A percentile compares a stretch with the other conserved stretches of the same genome.
Conservation (phyloP, 2,329 filamentous ascomycete species). For the Aspergillus neoniger region DNA sequence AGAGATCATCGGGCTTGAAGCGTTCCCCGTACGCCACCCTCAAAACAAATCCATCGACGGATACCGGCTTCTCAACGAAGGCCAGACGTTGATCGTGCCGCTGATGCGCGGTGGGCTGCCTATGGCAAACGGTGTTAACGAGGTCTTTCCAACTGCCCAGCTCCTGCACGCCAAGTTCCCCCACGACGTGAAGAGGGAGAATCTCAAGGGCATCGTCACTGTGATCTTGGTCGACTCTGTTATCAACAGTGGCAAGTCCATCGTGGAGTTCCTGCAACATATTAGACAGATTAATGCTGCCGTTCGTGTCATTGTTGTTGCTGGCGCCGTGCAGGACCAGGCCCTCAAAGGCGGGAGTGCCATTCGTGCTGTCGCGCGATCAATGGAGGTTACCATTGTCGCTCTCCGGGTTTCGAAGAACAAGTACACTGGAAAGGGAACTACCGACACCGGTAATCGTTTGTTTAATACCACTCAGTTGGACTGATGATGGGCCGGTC, state of each 20-base stretch:
- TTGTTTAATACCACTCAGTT: slow-evolving; percentile 55
- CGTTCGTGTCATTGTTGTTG: slow-evolving; percentile 56
- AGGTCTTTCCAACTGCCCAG: slow-evolving; percentile 54
- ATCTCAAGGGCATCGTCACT: slow-evolving; percentile 44
- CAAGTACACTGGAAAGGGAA: slow-evolving; percentile 55
- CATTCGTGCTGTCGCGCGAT: slow-evolving; percentile 10
- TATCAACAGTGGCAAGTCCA: slow-evolving; percentile 58
- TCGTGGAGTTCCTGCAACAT: slow-evolving; percentile 52
- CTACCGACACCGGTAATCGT: slow-evolving; percentile 61
- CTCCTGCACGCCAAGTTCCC: slow-evolving; percentile 52
- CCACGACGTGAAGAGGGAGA: slow-evolving; percentile 46
- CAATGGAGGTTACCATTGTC: slow-evolving; percentile 44
- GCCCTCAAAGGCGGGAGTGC: slow-evolving; percentile 26
- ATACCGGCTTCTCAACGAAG: slow-evolving; percentile 51
- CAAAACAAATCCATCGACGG: slow-evolving; percentile 51
- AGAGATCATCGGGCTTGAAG: slow-evolving; percentile 51
- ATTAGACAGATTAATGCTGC: slow-evolving; percentile 45
- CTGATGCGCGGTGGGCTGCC: slow-evolving; percentile 66
- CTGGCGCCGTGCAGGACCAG: slow-evolving; percentile 56
- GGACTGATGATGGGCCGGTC: no score
- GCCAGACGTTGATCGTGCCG: slow-evolving; percentile 56
- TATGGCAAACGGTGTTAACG: slow-evolving; percentile 61
- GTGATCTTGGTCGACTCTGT: slow-evolving; percentile 63
- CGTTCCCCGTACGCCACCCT: slow-evolving; percentile 54
- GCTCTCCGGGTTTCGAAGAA: slow-evolving; percentile 60